Conservation (phyloP, 495 filamentous ascomycete genomes). For the Staphylotrichum tortipilum region DNA sequence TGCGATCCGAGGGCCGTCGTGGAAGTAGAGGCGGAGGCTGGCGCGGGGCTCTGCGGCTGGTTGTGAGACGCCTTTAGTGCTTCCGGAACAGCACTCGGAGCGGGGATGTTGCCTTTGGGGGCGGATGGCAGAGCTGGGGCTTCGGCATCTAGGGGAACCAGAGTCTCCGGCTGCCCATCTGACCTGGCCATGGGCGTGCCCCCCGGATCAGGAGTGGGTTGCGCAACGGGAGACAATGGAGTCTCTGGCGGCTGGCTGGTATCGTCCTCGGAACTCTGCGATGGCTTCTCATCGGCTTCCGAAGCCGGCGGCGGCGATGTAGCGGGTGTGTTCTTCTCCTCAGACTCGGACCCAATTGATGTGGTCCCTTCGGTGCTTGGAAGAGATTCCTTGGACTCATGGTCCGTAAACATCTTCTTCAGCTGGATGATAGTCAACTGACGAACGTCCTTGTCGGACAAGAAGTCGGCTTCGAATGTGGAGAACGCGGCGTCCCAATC, state of each 20-base stretch:
- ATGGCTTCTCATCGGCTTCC: slow-evolving; percentile 23
- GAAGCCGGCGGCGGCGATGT: slow-evolving; percentile 21
- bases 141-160: slow-evolving; percentile 67
- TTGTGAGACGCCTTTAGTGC: slow-evolving; percentile 6
- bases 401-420: slow-evolving; percentile 90
- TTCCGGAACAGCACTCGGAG: slow-evolving; percentile 6
- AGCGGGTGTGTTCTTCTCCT: slow-evolving; percentile 33
- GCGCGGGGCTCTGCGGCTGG: slow-evolving; percentile 1
- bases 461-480: slow-evolving; percentile 86
- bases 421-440: slow-evolving; percentile 84
- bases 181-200: slow-evolving; percentile 10
- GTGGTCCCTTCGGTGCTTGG: slow-evolving; percentile 53
- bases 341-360: slow-evolving; percentile 30
- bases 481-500: slow-evolving; percentile 89
- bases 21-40: neutral
- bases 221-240: slow-evolving; percentile 19
- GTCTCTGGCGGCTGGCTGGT: slow-evolving; percentile 8
- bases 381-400: slow-evolving; percentile 64
- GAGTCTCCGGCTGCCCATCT: slow-evolving; percentile 39
- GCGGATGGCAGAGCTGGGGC: slow-evolving; percentile 32
- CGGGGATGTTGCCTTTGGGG: slow-evolving; percentile 6
- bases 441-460: slow-evolving; percentile 96
- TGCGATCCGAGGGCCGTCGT: neutral
- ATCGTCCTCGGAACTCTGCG: slow-evolving; percentile 15
- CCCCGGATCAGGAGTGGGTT: slow-evolving; percentile 10